These are phyloP conservation scores for Nakazawaea ishiwadae DNA, from an alignment of 805 yeast species.

Conservation along the genomic window DNA sequence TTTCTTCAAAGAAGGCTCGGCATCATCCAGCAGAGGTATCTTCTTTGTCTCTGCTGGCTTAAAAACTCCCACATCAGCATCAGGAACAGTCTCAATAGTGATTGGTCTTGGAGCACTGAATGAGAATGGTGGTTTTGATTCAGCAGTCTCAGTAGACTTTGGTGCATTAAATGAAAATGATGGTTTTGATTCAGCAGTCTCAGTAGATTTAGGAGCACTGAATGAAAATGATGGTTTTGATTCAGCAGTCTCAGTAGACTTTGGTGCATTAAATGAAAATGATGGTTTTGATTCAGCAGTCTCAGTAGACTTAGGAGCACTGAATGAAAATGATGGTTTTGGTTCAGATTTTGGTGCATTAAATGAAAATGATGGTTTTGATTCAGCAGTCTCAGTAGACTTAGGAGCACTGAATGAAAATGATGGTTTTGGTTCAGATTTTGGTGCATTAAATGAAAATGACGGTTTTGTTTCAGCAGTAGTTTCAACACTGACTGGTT, in stretches of 20 bases:
- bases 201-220: not conserved
- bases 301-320: not conserved
- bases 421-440: not conserved
- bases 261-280: conserved; percentile 1
- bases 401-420: not conserved
- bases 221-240: conserved; percentile 8
- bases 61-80: no score
- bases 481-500: no score
- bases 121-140: no score
- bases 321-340: not conserved
- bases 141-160: no score
- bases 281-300: not conserved
- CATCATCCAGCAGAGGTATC: not conserved
- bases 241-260: not conserved
- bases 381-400: not conserved
- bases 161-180: not conserved
- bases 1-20: not conserved
- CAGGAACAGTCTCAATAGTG: no score
- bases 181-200: not conserved
- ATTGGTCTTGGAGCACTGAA: no score
- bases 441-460: not conserved
- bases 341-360: not conserved
- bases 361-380: not conserved
- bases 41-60: no score
- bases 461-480: not conserved